These are phyloP conservation scores for Cercospora canescens DNA, from an alignment of 2,329 filamentous ascomycete genomes.

Conservation along the genomic window DNA sequence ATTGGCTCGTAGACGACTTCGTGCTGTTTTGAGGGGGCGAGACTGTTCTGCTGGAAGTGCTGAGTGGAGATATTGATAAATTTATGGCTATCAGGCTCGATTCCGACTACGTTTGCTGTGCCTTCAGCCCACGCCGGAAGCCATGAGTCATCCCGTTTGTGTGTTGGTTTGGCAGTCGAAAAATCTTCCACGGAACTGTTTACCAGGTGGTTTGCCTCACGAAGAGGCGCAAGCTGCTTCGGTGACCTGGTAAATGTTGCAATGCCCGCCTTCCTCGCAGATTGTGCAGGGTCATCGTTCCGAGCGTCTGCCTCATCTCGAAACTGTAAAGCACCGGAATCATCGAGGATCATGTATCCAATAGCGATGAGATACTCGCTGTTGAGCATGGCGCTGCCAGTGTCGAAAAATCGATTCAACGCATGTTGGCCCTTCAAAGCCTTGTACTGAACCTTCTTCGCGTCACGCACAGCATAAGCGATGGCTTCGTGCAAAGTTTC, in stretches of 20 bases:
- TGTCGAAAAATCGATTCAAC: background rate
- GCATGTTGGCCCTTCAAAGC: background rate
- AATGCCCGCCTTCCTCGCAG: background rate
- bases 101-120: background rate
- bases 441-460: background rate
- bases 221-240: background rate
- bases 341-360: background rate
- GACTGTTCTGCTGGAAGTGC: background rate
- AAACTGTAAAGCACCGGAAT: background rate
- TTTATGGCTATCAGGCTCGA: background rate
- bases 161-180: background rate
- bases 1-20: background rate
- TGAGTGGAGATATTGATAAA: background rate
- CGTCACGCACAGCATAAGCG: background rate
- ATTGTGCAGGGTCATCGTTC: background rate
- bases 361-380: background rate
- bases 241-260: background rate
- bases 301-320: background rate
- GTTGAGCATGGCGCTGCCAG: background rate
- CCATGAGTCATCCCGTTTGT: background rate
- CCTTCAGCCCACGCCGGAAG: background rate
- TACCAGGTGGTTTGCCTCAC: background rate
- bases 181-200: background rate
- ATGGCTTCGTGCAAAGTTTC: constrained; percentile 1
- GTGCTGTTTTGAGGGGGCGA: background rate